A percentile compares a stretch with the other conserved stretches of the same genome.
These are phyloP conservation scores for Colletotrichum endophyticum DNA, from an alignment of 2,329 filamentous ascomycete species.

Conservation along the genomic window DNA sequence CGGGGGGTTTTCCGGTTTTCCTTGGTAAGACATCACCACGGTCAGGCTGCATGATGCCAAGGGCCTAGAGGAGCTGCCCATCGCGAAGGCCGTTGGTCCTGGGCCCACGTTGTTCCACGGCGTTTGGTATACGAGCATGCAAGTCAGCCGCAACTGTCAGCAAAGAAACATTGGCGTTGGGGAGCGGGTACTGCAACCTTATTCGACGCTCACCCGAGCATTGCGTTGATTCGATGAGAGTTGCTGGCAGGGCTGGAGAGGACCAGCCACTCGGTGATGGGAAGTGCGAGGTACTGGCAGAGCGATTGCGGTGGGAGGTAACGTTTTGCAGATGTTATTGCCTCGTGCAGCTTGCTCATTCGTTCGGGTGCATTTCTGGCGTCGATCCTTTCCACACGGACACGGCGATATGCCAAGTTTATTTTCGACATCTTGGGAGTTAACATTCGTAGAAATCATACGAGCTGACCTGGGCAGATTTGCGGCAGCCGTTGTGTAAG, in stretches of 20 bases:
- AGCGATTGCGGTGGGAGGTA: neutral
- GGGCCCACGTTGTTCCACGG: neutral
- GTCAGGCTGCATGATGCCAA: neutral
- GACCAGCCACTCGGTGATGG: neutral
- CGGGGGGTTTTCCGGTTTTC: neutral
- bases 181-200: neutral
- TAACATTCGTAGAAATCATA: neutral
- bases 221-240: neutral
- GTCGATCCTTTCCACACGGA: neutral
- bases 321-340: neutral
- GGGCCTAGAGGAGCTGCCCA: neutral
- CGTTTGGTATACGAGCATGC: neutral
- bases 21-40: neutral
- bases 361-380: neutral
- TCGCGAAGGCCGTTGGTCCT: neutral
- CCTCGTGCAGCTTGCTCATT: neutral
- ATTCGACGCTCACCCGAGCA: neutral
- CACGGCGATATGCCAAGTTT: neutral
- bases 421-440: neutral
- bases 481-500: neutral
- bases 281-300: accelerated
- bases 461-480: neutral
- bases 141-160: neutral
- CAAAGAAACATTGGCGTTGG: neutral
- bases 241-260: neutral